Conservation (phyloP, 805 yeast genomes). For the Torulaspora delbrueckii region DNA sequence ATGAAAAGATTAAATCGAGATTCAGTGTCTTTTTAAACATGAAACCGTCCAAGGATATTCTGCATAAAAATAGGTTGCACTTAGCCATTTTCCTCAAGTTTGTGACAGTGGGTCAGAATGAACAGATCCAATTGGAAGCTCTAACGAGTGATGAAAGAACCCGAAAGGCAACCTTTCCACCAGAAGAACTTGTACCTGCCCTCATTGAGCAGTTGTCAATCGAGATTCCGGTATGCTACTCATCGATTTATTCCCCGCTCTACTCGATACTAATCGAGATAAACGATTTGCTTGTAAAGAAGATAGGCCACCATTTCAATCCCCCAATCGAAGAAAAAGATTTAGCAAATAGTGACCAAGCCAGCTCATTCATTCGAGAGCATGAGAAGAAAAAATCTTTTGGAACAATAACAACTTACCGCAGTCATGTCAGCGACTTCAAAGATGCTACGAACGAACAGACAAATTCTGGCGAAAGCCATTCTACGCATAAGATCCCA, state of each 20-base stretch:
- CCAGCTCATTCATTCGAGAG: conserved; percentile 1
- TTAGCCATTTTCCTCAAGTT: conserved; percentile 48
- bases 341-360: background rate
- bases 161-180: conserved; percentile 6
- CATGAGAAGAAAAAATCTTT: conserved; percentile 25
- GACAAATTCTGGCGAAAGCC: no score
- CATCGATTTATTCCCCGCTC: conserved; percentile 26
- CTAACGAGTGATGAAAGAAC: conserved; percentile 13
- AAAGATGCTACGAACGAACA: conserved; percentile 9
- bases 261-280: conserved; percentile 16
- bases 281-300: conserved; percentile 21
- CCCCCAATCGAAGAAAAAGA: background rate
- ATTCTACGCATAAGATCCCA: background rate
- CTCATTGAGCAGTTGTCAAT: conserved; percentile 9
- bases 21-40: conserved; percentile 64
- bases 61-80: conserved; percentile 39
- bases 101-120: conserved; percentile 28
- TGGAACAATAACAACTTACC: conserved; percentile 32
- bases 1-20: conserved; percentile 57
- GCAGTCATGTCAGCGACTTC: conserved; percentile 30
- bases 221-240: conserved; percentile 23
- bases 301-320: conserved; percentile 8
- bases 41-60: conserved; percentile 36
- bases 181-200: conserved; percentile 15
- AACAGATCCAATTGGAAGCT: conserved; percentile 15